Evolutionary conservation across 2,329 filamentous ascomycete species (phyloP), one percentile per base, ranked within the genome.

Genomic region (Alternaria viburni): DNA sequence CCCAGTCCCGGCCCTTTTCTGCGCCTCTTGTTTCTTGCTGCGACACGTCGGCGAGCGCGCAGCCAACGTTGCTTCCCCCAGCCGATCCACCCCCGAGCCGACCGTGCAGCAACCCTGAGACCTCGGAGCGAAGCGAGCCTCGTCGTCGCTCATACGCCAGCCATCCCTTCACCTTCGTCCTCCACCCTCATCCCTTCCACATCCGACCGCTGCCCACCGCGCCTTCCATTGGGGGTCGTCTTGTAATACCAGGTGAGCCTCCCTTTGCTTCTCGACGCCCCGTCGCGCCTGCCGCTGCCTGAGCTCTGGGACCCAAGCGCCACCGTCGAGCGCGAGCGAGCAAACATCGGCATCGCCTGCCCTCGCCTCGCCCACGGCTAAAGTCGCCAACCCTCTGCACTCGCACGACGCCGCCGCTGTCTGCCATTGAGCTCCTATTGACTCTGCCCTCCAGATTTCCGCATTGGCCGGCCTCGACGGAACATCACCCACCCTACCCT

Each of bases 401-500:
- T 51, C 46, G 45, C 25, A 30, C 46, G 30, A 52, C 36, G 8
- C 19, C 51, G 32, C 1, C 32, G 15, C 32, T 43, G 46, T 19
- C 32, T 32, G 23, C 44, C 44, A 44, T 61, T 50, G 47, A 58
- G 17, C 44, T 10, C 54, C 58, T 57, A 52, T 61, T 65, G 57
- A 66, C 67, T 49, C 54, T 61, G 64, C 13, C 41, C 11, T 15
- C 59, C 56, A 74, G 70, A 64, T 69, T 76, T 75, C 72, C 74
- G 72, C 75, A 69, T 76, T 75, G 74, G 74, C 74, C 75, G 72
- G 72, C 73, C 72, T 74, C 64, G 59, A 74, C 76, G 69, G 68
- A 77, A 70, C 68, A 71, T 71, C 62, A 54, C 68, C 68, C 61
- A 69, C 66, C 55, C 61, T 60, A 68, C 69, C 74, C 61, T 78